Percentiles rank a stretch among this genome's conserved stretches.
Evolutionary conservation across 257 asterid species (phyloP).

Genomic region (Scutellaria barbata): DNA sequence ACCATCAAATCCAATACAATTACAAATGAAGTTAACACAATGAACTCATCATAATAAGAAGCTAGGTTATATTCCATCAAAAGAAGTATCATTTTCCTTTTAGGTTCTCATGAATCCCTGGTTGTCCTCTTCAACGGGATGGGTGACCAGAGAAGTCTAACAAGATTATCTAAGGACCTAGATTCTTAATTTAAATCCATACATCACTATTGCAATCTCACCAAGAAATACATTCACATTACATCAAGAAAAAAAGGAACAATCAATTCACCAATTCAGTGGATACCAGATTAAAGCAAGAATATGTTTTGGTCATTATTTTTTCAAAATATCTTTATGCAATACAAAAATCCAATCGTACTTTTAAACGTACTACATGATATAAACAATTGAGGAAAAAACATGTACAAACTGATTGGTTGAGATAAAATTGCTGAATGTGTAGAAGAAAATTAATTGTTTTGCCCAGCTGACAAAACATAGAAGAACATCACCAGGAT

Average conservation of each 20-base stretch:
- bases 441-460: background rate
- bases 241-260: background rate
- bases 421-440: background rate
- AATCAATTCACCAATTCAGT: background rate
- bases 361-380: background rate
- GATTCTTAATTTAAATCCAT: conserved; percentile 15
- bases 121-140: too few species aligned
- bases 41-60: too few species aligned
- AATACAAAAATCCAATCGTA: background rate
- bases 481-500: conserved; percentile 1
- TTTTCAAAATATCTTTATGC: background rate
- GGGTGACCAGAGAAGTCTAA: conserved; percentile 1
- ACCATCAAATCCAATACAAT: too few species aligned
- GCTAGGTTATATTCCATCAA: too few species aligned
- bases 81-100: too few species aligned
- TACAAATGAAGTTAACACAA: too few species aligned
- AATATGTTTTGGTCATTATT: background rate
- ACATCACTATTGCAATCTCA: background rate
- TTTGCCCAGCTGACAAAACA: background rate
- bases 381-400: too few species aligned
- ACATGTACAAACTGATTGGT: too few species aligned
- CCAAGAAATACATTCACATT: background rate
- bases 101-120: too few species aligned
- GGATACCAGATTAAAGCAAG: background rate
- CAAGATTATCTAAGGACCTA: background rate